A percentile compares a stretch with the other conserved stretches of the same genome.
These are phyloP conservation scores for Lasiosphaeriaceae sp. DNA, from an alignment of 495 filamentous ascomycete genomes.

Conservation along the genomic window DNA sequence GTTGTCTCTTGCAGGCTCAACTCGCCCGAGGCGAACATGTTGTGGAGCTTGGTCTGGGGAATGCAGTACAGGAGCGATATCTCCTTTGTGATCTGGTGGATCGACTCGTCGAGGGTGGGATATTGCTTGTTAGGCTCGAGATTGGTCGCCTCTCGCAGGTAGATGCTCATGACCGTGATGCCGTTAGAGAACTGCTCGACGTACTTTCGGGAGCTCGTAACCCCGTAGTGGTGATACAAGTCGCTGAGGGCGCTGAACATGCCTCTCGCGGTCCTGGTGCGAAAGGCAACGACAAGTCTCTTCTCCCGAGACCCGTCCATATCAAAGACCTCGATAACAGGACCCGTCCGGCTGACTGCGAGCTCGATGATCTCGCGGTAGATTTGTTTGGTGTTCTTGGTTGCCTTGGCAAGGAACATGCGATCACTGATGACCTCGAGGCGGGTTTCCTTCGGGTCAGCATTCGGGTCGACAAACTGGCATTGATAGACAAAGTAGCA, in stretches of 20 bases:
- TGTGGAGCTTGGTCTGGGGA: slow-evolving; percentile 91
- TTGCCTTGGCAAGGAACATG: slow-evolving; percentile 91
- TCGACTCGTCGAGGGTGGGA: slow-evolving; percentile 76
- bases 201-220: slow-evolving; percentile 95
- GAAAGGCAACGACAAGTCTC: slow-evolving; percentile 89
- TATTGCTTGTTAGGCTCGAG: slow-evolving; percentile 36
- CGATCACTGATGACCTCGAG: slow-evolving; percentile 90
- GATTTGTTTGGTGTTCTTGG: slow-evolving; percentile 88
- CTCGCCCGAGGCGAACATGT: slow-evolving; percentile 79
- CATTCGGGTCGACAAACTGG: slow-evolving; percentile 72
- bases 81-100: slow-evolving; percentile 99
- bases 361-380: slow-evolving; percentile 88
- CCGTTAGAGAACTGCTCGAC: slow-evolving; percentile 99
- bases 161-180: slow-evolving; percentile 92
- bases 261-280: slow-evolving; percentile 85
- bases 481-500: slow-evolving; percentile 99
- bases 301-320: slow-evolving; percentile 88
- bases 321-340: slow-evolving; percentile 97
- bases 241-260: slow-evolving; percentile 94
- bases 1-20: slow-evolving; percentile 95
- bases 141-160: slow-evolving; percentile 69
- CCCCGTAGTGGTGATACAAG: slow-evolving; percentile 96
- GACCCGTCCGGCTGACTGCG: slow-evolving; percentile 78
- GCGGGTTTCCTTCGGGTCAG: slow-evolving; percentile 73
- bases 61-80: slow-evolving; percentile 95